These are phyloP conservation scores for Penicillium rolfsii DNA, from an alignment of 2,329 filamentous ascomycete species.

Conservation along the genomic window DNA sequence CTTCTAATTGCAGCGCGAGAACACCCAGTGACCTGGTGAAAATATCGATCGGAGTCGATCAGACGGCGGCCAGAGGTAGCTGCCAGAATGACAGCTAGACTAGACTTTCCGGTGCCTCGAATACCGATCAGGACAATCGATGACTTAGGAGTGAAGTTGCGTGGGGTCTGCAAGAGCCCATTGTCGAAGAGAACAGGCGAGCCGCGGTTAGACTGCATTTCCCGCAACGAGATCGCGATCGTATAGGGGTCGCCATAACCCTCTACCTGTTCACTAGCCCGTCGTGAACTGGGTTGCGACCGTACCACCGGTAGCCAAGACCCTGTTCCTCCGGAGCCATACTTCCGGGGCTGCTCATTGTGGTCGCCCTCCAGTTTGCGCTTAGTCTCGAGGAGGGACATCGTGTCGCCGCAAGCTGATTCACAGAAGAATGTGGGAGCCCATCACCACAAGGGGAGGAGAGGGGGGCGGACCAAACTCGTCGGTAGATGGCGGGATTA, in stretches of 20 bases:
- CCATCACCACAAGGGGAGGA: constrained; percentile 20
- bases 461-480: not conserved
- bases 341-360: constrained; percentile 28
- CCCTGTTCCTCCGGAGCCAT: not conserved
- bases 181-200: constrained; percentile 35
- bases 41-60: constrained; percentile 69
- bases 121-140: constrained; percentile 75
- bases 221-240: constrained; percentile 26
- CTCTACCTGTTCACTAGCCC: constrained; percentile 26
- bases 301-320: not conserved
- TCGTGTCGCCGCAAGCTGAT: constrained; percentile 21
- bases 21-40: constrained; percentile 65
- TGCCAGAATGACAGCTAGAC: constrained; percentile 73
- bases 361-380: constrained; percentile 37
- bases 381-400: constrained; percentile 40
- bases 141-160: constrained; percentile 61
- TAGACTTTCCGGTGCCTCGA: constrained; percentile 74
- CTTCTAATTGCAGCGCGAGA: constrained; percentile 67
- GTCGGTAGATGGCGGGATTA: not conserved
- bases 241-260: constrained; percentile 24
- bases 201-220: constrained; percentile 34
- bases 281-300: constrained; percentile 17
- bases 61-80: constrained; percentile 70
- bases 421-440: constrained; percentile 5
- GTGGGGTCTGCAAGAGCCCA: constrained; percentile 31